phyloP scores from a whole-genome alignment of 1,284 basidiomycete species.

The Microbotryum saponariae region DNA sequence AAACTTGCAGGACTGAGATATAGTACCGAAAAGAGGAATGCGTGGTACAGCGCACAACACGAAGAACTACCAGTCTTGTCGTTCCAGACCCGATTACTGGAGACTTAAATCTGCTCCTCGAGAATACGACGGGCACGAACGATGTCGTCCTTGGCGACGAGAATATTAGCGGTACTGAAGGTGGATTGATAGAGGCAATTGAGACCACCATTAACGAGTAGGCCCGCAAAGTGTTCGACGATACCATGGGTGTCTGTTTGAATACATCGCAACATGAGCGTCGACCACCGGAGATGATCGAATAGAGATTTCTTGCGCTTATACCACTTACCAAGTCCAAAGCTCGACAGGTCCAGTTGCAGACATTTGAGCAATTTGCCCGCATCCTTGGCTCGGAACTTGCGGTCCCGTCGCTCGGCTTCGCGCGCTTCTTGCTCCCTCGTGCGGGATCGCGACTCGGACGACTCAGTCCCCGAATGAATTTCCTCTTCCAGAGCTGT shows the following conservation, averaged over 20 bases:
- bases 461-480: background rate
- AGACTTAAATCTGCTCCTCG: background rate
- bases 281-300: background rate
- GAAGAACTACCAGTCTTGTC: too few relatives aligned
- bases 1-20: too few relatives aligned
- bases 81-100: too few relatives aligned
- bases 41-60: too few relatives aligned
- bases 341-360: slow-evolving; percentile 28
- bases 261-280: too few relatives aligned
- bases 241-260: slow-evolving; percentile 30
- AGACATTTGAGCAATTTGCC: slow-evolving; percentile 30
- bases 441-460: background rate
- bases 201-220: slow-evolving; percentile 28
- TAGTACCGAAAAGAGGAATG: too few relatives aligned
- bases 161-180: slow-evolving; percentile 28
- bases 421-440: background rate
- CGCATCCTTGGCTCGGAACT: slow-evolving; percentile 10
- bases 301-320: background rate
- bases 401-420: background rate
- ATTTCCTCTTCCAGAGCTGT: too few relatives aligned
- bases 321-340: slow-evolving; percentile 23
- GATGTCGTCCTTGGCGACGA: slow-evolving; percentile 32
- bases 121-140: slow-evolving; percentile 18
- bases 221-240: slow-evolving; percentile 29
- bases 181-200: slow-evolving; percentile 22